Base-by-base conservation (phyloP, 768 basidiomycete genomes). In the Phylloporus arenicola region DNA sequence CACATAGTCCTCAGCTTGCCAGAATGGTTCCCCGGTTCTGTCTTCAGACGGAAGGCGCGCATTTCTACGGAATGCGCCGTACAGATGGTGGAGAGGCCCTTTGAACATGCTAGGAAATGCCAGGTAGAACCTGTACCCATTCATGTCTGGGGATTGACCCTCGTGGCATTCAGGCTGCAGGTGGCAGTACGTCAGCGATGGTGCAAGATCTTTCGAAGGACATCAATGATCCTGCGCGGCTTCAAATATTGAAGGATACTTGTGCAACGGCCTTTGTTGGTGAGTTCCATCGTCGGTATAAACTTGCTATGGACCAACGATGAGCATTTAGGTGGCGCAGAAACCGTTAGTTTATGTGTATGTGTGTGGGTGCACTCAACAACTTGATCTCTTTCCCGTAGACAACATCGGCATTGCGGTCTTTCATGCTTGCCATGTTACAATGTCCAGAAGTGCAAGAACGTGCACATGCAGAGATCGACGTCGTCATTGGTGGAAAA, bases 361-460 rank as follows among this genome's bases (percentile, higher is more conserved):
- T 22, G 16, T 24, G 2, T 2, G 2, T 29, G 13, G 13, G n/a
- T 22, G 20, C 6, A 14, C 48, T 9, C 46, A 17, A 33, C 6
- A 35, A 14, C 33, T 54, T 30, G 46, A 1, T 33, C 14, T 52
- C 34, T 44, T 16, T 14, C 22, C 22, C 22, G 22, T 24, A 57
- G 54, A 47, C 53, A 3, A 24, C 22, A 5, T 24, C 22, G 22
- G 5, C 22, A 24, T 24, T 24, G 5, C 37, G 37, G 4, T 19
- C 7, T 1, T 70, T 72, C 46, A 53, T 71, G 52, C 55, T 70
- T n/a, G 64, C 61, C 12, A 72, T 71, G 64, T 27, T 64, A 8
- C 52, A 54, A 9, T 37, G 67, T 31, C 30, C 30, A 12, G 30
- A 31, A 31, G 30, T 31, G 30, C 30, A 31, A 13, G 13, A 31